Evolutionary conservation across 768 basidiomycete species (phyloP).

Genomic region (Butyriboletus loyo): DNA sequence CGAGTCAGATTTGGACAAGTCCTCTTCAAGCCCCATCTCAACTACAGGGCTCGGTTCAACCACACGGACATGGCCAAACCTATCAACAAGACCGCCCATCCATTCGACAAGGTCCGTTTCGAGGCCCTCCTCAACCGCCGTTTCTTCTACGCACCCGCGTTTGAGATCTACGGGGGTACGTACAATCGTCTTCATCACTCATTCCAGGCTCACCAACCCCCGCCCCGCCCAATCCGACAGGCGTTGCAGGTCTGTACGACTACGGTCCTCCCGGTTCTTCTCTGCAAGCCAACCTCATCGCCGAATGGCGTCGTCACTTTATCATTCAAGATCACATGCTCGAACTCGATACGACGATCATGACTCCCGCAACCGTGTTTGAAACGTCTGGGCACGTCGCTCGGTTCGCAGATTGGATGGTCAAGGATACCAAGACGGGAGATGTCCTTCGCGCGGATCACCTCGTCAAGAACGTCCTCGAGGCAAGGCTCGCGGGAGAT

Average conservation of each 20-base stretch:
- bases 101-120: constrained; percentile 83
- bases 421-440: constrained; percentile 91
- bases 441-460: constrained; percentile 97
- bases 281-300: constrained; percentile 93
- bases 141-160: constrained; percentile 98
- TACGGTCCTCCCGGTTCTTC: constrained; percentile 96
- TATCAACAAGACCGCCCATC: constrained; percentile 78
- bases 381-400: constrained; percentile 98
- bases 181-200: constrained; percentile 32
- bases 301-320: constrained; percentile 96
- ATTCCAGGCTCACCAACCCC: too few species aligned
- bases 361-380: constrained; percentile 93
- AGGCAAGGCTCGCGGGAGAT: constrained; percentile 87
- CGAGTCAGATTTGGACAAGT: constrained; percentile 25
- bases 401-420: constrained; percentile 99
- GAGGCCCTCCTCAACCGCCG: constrained; percentile 85
- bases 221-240: too few species aligned
- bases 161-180: constrained; percentile 97
- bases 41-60: constrained; percentile 2
- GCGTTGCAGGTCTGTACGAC: constrained; percentile 96
- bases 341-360: constrained; percentile 96
- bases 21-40: not conserved
- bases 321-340: constrained; percentile 99
- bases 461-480: constrained; percentile 88
- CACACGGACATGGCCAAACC: constrained; percentile 29